Evolutionary conservation across 306 rosid genomes (phyloP).

Genomic region (Aeschynomene evenia): DNA sequence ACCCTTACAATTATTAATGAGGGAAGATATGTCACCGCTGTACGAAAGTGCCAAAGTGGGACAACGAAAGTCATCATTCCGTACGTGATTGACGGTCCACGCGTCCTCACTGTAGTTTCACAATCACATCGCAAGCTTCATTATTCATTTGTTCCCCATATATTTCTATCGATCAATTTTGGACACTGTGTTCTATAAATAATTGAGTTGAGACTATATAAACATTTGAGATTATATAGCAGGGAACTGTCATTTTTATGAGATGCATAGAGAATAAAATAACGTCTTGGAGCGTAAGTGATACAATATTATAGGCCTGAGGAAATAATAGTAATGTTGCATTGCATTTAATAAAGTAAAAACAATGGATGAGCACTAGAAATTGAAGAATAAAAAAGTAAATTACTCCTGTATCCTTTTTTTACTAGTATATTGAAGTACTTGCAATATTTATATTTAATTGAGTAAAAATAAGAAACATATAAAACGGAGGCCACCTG

Average conservation of each 20-base stretch:
- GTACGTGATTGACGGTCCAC: conserved; percentile 3
- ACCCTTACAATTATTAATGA: no score
- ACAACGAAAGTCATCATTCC: not conserved
- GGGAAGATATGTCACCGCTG: not conserved
- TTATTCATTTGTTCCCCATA: not conserved
- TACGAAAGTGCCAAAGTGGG: not conserved
- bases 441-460: conserved; percentile 23
- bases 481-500: not conserved
- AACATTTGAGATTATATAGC: no score
- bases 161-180: not conserved
- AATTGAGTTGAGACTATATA: not conserved
- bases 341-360: not conserved
- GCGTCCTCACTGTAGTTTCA: not conserved
- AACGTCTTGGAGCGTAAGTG: no score
- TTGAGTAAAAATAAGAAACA: not conserved
- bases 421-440: not conserved
- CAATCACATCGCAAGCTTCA: not conserved
- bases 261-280: no score
- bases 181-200: not conserved
- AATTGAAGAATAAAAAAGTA: not conserved
- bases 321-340: no score
- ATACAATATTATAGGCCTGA: no score
- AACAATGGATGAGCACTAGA: not conserved
- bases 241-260: no score
- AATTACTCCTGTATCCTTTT: not conserved